phyloP scores from a whole-genome alignment of 805 yeast species.

The Tetrapisispora taiwanensis region DNA sequence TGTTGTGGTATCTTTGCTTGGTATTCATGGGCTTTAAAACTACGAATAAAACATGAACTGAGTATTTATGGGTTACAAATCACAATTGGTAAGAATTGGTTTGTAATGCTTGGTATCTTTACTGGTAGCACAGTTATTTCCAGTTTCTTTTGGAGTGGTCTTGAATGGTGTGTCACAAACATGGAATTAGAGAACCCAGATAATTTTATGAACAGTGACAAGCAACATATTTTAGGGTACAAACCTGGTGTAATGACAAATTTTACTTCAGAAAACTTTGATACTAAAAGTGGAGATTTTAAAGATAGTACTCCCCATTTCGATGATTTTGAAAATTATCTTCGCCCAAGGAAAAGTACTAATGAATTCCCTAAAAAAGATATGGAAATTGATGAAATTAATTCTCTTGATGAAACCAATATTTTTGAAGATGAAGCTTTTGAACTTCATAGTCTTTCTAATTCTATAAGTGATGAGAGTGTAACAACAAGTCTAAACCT shows the following conservation, averaged over 20 bases:
- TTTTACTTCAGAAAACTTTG: neutral
- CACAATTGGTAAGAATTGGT: conserved; percentile 21
- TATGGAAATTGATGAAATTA: neutral
- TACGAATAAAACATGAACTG: conserved; percentile 17
- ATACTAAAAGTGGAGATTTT: neutral
- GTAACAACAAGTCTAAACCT: neutral
- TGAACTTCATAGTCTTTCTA: neutral
- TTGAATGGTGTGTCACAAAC: conserved; percentile 26
- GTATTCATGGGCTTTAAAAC: conserved; percentile 13
- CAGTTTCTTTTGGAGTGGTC: conserved; percentile 26
- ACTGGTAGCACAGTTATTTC: conserved; percentile 15
- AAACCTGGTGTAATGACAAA: conserved; percentile 1
- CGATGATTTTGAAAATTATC: neutral
- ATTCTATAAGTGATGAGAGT: neutral
- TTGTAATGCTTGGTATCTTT: conserved; percentile 15
- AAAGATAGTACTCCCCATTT: neutral
- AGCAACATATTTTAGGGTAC: neutral
- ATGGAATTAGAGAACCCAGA: neutral
- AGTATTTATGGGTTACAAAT: conserved; percentile 21
- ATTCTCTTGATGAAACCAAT: neutral
- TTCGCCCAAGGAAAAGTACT: neutral
- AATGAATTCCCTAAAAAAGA: neutral
- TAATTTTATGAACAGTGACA: neutral
- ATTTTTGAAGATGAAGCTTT: neutral
- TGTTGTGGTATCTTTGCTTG: conserved; percentile 11